phyloP scores from a whole-genome alignment of 305 asterid genomes.

The Euphrasia arctica region DNA sequence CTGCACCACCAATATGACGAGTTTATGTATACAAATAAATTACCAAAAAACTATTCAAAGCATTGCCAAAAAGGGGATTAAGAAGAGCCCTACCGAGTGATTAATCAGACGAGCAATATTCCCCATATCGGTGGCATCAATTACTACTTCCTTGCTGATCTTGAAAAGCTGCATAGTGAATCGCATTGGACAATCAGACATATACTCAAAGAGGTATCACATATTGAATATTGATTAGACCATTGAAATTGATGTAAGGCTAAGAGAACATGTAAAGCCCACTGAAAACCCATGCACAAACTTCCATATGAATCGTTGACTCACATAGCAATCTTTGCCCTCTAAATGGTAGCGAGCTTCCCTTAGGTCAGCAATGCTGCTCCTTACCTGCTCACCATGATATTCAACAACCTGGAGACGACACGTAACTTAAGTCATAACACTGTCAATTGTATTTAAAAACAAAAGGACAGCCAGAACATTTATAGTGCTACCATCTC shows the following conservation, averaged over 20 bases:
- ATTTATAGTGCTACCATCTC: constrained; percentile 62
- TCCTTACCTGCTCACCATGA: constrained; percentile 88
- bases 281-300: constrained; percentile 7
- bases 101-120: constrained; percentile 95
- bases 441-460: constrained; percentile 12
- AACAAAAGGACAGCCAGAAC: constrained; percentile 9
- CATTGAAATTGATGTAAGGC: constrained; percentile 2
- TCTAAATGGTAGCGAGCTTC: constrained; percentile 65
- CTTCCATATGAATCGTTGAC: constrained; percentile 45
- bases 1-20: constrained; percentile 40
- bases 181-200: constrained; percentile 25
- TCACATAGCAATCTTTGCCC: constrained; percentile 97
- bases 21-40: not conserved
- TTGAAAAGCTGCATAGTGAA: constrained; percentile 74
- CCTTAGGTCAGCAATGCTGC: constrained; percentile 83
- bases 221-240: not conserved
- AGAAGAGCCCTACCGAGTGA: constrained; percentile 71
- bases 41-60: too few relatives aligned
- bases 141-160: constrained; percentile 88
- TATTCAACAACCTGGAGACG: constrained; percentile 75
- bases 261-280: constrained; percentile 4
- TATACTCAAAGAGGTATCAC: not conserved
- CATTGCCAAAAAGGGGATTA: too few relatives aligned
- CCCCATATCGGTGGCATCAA: constrained; percentile 89
- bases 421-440: constrained; percentile 12